Evolutionary conservation across 2,329 filamentous ascomycete genomes (phyloP).

Genomic region (Hypoxylon rubiginosum): DNA sequence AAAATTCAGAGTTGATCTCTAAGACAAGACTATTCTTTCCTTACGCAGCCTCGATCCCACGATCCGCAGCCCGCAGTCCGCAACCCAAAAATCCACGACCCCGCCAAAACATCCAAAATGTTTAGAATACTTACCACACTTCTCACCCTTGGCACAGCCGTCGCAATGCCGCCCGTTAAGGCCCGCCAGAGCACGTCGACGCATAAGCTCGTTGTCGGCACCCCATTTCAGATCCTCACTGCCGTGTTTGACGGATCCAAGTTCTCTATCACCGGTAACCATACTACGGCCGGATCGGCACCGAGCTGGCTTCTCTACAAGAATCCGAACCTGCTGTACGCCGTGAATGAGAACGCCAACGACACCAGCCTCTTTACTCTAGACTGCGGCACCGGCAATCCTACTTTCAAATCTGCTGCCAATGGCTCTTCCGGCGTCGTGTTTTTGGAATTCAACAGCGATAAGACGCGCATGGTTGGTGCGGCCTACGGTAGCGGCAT

Average conservation of each 20-base stretch:
- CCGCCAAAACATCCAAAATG: conserved; percentile 22
- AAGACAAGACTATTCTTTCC: background rate
- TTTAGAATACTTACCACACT: conserved; percentile 41
- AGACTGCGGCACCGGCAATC: conserved; percentile 50
- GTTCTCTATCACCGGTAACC: conserved; percentile 57
- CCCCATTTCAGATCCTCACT: conserved; percentile 56
- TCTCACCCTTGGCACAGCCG: conserved; percentile 46
- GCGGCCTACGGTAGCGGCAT: conserved; percentile 58
- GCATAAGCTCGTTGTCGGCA: conserved; percentile 58
- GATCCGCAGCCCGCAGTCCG: too few species aligned
- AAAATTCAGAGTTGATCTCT: background rate
- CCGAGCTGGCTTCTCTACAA: conserved; percentile 64
- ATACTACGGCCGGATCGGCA: conserved; percentile 47
- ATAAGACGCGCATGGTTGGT: conserved; percentile 61
- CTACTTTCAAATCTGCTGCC: conserved; percentile 48
- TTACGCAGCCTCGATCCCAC: too few species aligned
- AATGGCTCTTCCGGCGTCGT: conserved; percentile 61
- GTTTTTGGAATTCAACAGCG: conserved; percentile 61
- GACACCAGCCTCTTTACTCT: conserved; percentile 58
- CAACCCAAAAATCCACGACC: background rate
- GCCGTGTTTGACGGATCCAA: conserved; percentile 58
- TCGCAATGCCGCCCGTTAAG: conserved; percentile 40
- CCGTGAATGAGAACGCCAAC: conserved; percentile 62
- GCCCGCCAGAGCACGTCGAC: conserved; percentile 25
- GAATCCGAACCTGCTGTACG: conserved; percentile 58